Base-by-base conservation (phyloP, 108 stramenopile genomes). In the Pelagomonas calceolata region DNA sequence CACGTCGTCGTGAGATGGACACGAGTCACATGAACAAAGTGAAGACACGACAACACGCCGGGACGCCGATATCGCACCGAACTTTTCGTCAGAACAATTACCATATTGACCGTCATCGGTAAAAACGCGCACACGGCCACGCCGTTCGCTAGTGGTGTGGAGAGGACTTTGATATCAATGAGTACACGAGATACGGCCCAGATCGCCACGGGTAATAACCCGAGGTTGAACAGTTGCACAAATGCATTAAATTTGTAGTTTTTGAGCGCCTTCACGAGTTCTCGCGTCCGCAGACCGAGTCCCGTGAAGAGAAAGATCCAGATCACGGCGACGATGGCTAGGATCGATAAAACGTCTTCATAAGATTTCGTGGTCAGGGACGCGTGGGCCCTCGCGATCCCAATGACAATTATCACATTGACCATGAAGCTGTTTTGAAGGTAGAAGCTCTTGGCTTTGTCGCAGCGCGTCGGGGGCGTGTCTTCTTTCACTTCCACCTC, bases 101-200 rank as follows among this genome's bases (percentile, higher is more conserved):
- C 80, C 90, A 91, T 91, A 63, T 89, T 94, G 35, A 94, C 84
- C 7, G 92, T 90, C 63, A 91, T 75, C 30, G 90, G 90, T 0
- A 94, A 69, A 46, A 75, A 84, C 39, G 89, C 77, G 35, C 87
- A 89, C 30, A 94, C 83, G 16, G 80, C 75, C 88, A 94, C 87
- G 12, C 90, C 92, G 74, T 94, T 81, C 31, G 89, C 88, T 33
- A 92, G 70, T 32, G 73, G 75, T 46, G 73, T 64, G 10, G 78
- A 70, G 68, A 90, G 64, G 32, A 80, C 81, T 32, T 76, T 70
- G 32, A 73, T 68, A 5, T 65, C 21, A 4, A 72, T 72, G 73
- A 94, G 78, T 26, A 81, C 66, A 4, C 85, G 80, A 32, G 84
- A 80, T 21, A 89, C 66, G 9, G 79, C 86, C 76, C 71, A 94